Conservation (phyloP, 2,329 filamentous ascomycete species). For the Fusarium begoniae region DNA sequence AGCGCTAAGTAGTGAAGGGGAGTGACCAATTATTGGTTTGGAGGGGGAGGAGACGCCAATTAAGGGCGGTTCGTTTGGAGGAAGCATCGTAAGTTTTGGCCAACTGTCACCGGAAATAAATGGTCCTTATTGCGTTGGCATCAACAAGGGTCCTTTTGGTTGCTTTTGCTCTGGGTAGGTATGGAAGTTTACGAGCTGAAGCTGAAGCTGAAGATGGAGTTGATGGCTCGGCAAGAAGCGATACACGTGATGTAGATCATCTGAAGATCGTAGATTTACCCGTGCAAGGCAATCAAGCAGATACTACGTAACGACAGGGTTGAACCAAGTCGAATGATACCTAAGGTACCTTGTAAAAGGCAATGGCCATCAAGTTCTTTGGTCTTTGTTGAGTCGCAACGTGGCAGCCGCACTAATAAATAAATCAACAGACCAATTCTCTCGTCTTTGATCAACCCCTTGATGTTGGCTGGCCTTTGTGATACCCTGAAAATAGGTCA, state of each 20-base stretch:
- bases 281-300: neutral
- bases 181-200: neutral
- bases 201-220: neutral
- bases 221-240: slow-evolving; percentile 6
- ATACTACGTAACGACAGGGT: neutral
- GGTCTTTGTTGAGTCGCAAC: neutral
- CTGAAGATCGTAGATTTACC: slow-evolving; percentile 1
- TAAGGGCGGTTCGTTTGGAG: slow-evolving; percentile 13
- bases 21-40: slow-evolving; percentile 26
- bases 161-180: neutral
- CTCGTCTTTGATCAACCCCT: neutral
- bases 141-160: neutral
- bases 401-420: neutral
- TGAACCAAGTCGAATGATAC: neutral
- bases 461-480: neutral
- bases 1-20: slow-evolving; percentile 9
- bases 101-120: neutral
- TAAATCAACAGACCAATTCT: neutral
- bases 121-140: neutral
- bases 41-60: slow-evolving; percentile 7
- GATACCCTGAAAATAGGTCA: neutral
- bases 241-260: slow-evolving; percentile 18
- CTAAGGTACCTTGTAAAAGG: neutral
- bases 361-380: neutral
- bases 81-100: slow-evolving; percentile 7